These are phyloP conservation scores for Cryphonectria nitschkei DNA, from an alignment of 2,329 filamentous ascomycete species.

Conservation along the genomic window DNA sequence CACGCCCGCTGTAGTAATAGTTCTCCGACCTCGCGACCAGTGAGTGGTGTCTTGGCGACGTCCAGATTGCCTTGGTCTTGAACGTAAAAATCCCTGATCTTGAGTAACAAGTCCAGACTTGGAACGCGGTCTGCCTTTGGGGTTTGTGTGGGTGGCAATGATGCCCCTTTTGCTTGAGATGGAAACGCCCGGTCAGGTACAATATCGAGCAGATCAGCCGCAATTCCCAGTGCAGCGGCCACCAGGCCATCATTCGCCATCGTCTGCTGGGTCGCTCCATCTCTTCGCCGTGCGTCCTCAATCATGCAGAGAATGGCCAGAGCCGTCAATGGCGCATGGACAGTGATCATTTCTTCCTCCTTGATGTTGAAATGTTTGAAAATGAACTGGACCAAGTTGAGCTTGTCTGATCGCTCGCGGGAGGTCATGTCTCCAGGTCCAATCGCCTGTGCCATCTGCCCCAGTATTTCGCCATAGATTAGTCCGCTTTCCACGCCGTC, in stretches of 20 bases:
- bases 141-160: constrained; percentile 30
- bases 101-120: constrained; percentile 60
- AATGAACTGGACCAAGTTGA: constrained; percentile 80
- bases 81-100: constrained; percentile 69
- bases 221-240: constrained; percentile 50
- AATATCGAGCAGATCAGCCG: constrained; percentile 62
- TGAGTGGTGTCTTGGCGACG: constrained; percentile 62
- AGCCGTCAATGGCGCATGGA: constrained; percentile 79
- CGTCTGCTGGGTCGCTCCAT: constrained; percentile 28
- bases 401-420: constrained; percentile 60
- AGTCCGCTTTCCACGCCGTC: constrained; percentile 94
- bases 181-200: constrained; percentile 68
- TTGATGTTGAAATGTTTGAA: constrained; percentile 86
- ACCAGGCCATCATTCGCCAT: constrained; percentile 31
- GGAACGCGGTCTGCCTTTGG: constrained; percentile 40
- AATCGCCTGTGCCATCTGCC: constrained; percentile 66
- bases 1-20: constrained; percentile 66
- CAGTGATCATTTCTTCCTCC: constrained; percentile 92
- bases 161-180: constrained; percentile 15
- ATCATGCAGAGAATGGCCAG: constrained; percentile 68
- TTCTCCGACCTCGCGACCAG: constrained; percentile 58
- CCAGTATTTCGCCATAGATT: constrained; percentile 83
- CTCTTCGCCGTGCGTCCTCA: constrained; percentile 52
- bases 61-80: constrained; percentile 73
- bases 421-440: constrained; percentile 48